phyloP scores from a whole-genome alignment of 1,139 yeast genomes.

The Debaryomyces singareniensis region DNA sequence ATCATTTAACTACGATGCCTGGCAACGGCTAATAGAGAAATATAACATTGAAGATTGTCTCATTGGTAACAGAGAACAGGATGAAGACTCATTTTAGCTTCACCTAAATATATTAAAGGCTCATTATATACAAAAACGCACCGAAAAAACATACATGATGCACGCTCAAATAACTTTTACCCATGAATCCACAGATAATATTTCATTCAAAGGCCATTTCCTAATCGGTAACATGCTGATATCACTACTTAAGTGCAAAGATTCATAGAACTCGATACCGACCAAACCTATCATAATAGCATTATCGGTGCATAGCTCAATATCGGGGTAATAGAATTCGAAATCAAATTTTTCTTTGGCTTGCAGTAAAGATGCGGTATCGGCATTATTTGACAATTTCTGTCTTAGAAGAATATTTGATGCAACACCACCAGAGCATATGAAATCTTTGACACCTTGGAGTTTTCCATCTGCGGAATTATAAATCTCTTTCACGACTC shows the following conservation, averaged over 20 bases:
- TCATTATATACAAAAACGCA: not conserved
- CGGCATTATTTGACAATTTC: constrained; percentile 36
- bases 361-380: constrained; percentile 2
- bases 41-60: constrained; percentile 50
- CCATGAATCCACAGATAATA: constrained; percentile 51
- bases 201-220: constrained; percentile 66
- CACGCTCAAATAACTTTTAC: no score
- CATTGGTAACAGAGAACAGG: constrained; percentile 38
- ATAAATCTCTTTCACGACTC: constrained; percentile 4
- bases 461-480: constrained; percentile 28
- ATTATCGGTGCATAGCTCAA: constrained; percentile 81
- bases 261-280: constrained; percentile 78
- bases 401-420: constrained; percentile 58
- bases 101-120: no score
- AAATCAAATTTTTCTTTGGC: not conserved
- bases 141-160: no score
- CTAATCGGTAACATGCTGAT: constrained; percentile 53
- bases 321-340: constrained; percentile 57
- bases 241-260: constrained; percentile 39
- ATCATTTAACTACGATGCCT: constrained; percentile 57
- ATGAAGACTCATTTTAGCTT: constrained; percentile 16
- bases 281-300: constrained; percentile 98
- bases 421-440: constrained; percentile 93
- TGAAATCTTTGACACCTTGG: constrained; percentile 46
- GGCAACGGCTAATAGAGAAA: constrained; percentile 48